Evolutionary conservation across 371 early-diverging fungal species (phyloP), one percentile per base, ranked within the genome.

Genomic region (Mortierella sp.): DNA sequence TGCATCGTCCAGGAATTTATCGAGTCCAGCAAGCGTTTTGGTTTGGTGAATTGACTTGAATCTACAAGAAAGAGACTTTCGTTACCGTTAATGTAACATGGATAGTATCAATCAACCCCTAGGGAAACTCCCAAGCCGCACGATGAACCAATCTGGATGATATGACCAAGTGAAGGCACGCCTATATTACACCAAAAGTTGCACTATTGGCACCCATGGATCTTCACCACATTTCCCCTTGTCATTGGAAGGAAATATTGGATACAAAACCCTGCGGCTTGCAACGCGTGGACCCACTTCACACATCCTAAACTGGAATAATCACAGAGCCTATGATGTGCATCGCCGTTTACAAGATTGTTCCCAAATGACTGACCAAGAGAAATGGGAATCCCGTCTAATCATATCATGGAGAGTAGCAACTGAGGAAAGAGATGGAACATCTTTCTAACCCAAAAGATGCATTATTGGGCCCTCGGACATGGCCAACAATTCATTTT

Each of bases 351-450:
- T n/a, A n/a, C n/a, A n/a, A n/a, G n/a, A n/a, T n/a, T n/a, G 64
- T 58, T 58, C 74, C 65, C 60, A 68, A 74, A 63, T 64, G 68
- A 52, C 65, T 74, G 69, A 64, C 74, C 74, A 74, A 41, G 69
- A 74, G 41, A 74, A 58, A 68, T 74, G 65, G 43, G 74, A 43
- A 60, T 64, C 55, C 74, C 69, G 69, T 74, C 63, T 57, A 60
- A 50, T 55, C 66, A 60, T 62, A 62, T 47, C 58, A 19, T 60
- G 61, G n/a, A 9, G 52, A 60, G 53, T 47, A 65, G 24, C 41
- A 60, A 10, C 28, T n/a, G 50, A n/a, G 65, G 45, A 65, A 45
- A 59, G 60, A 48, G 38, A 47, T 40, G 65, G 59, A 70, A 10
- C 38, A 40, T 50, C 48, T 16, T 47, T 24, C 50, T 63, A 63